Conservation (phyloP, 2,329 filamentous ascomycete genomes). For the Paraphoma sp. region DNA sequence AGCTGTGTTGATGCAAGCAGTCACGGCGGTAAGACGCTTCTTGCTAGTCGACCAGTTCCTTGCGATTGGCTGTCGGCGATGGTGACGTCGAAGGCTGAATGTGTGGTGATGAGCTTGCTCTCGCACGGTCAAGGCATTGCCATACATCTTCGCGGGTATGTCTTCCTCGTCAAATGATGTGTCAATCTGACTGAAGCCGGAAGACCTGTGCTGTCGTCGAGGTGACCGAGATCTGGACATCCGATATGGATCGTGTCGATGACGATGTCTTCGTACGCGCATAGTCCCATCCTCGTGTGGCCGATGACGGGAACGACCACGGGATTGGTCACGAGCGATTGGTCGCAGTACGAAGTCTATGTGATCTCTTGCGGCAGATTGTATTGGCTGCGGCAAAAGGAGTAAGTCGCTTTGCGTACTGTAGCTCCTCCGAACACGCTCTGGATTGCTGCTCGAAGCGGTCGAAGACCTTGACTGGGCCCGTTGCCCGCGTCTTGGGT, state of each 20-base stretch:
- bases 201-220: conserved; percentile 9
- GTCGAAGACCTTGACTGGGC: conserved; percentile 9
- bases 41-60: conserved; percentile 72
- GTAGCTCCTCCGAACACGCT: conserved; percentile 11
- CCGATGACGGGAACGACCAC: conserved; percentile 27
- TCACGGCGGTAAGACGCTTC: conserved; percentile 72
- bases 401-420: conserved; percentile 30
- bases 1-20: conserved; percentile 76
- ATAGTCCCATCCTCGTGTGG: conserved; percentile 3
- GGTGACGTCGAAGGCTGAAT: conserved; percentile 51
- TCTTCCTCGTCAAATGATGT: conserved; percentile 29
- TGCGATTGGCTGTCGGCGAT: conserved; percentile 70
- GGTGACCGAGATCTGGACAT: conserved; percentile 9
- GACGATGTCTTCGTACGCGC: conserved; percentile 12
- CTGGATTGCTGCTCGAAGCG: conserved; percentile 8
- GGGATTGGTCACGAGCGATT: conserved; percentile 28
- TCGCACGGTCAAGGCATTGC: conserved; percentile 26
- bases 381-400: conserved; percentile 28
- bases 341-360: conserved; percentile 40
- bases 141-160: conserved; percentile 15
- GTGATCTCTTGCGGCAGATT: conserved; percentile 32
- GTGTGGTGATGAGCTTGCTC: conserved; percentile 41
- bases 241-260: conserved; percentile 15
- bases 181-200: conserved; percentile 17
- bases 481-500: conserved; percentile 12